Conservation (phyloP, 2,329 filamentous ascomycete species). For the Chalaropsis thielavioides region DNA sequence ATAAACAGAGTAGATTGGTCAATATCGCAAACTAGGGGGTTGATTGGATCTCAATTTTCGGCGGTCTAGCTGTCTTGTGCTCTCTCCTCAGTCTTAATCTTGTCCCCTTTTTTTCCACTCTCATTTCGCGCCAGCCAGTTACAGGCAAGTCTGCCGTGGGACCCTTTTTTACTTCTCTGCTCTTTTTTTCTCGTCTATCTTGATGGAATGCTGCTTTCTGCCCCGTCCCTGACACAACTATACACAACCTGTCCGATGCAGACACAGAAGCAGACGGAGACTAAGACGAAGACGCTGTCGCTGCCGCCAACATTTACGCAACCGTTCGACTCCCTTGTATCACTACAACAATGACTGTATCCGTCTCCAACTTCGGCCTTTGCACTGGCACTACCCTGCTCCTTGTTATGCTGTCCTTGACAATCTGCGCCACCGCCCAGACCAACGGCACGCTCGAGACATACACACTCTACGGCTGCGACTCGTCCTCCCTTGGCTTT, state of each 20-base stretch:
- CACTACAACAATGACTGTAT: not conserved
- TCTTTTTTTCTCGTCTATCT: not conserved
- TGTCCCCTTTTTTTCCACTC: not conserved
- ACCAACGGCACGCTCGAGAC: conserved; percentile 17
- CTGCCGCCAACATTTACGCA: not conserved
- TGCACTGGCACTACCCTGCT: not conserved
- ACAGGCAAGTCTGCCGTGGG: not conserved
- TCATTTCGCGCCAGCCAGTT: conserved; percentile 2
- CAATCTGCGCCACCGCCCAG: conserved; percentile 4
- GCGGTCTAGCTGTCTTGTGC: not conserved
- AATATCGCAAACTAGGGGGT: not conserved
- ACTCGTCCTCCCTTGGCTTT: conserved; percentile 11
- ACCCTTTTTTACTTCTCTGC: not conserved
- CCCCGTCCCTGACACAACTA: not conserved
- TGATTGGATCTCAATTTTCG: not conserved
- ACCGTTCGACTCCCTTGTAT: not conserved
- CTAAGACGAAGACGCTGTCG: not conserved
- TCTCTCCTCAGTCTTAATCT: not conserved
- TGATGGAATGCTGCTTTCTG: not conserved
- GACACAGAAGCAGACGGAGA: not conserved
- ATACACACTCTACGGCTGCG: conserved; percentile 16
- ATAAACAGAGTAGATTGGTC: not conserved
- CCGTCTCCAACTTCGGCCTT: not conserved
- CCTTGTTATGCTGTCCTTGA: not conserved
- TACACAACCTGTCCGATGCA: not conserved